Conservation (phyloP, 1,284 basidiomycete genomes). For the Leucoagaricus sp. region DNA sequence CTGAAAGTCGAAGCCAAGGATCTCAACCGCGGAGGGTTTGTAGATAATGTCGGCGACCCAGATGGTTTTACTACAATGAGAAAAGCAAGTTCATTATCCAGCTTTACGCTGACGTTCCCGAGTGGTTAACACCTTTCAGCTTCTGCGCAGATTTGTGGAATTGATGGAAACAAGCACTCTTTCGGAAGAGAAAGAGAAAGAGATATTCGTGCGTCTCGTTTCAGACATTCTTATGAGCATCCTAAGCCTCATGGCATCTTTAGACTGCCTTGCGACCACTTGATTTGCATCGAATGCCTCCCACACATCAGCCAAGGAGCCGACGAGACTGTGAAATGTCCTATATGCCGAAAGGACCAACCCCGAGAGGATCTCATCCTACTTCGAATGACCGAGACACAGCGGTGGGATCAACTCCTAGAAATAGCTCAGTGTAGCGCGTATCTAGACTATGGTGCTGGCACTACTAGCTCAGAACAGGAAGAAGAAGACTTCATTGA, state of each 20-base stretch:
- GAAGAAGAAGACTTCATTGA: conserved; percentile 43
- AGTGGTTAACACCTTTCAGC: conserved; percentile 27
- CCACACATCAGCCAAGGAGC: conserved; percentile 25
- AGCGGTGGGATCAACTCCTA: conserved; percentile 51
- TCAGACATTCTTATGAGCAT: not conserved
- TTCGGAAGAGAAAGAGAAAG: conserved; percentile 38
- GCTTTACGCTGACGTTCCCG: too few species aligned
- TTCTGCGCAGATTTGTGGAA: conserved; percentile 43
- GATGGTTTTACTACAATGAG: conserved; percentile 40
- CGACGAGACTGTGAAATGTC: conserved; percentile 38
- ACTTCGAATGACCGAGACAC: conserved; percentile 42
- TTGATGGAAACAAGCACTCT: conserved; percentile 42
- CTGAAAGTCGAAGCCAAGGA: conserved; percentile 40
- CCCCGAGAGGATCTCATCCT: conserved; percentile 38
- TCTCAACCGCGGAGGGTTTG: conserved; percentile 17
- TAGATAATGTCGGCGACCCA: conserved; percentile 28
- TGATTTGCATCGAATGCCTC: conserved; percentile 42
- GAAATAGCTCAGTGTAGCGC: conserved; percentile 43
- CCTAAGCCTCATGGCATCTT: not conserved
- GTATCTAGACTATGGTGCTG: conserved; percentile 36
- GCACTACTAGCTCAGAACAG: conserved; percentile 45
- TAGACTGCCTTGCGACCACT: conserved; percentile 46
- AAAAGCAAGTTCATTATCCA: conserved; percentile 31
- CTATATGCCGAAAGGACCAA: conserved; percentile 38
- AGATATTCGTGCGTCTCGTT: conserved; percentile 35